These are phyloP conservation scores for Ceriops tagal DNA, from an alignment of 345 rosid genomes.

Conservation along the genomic window DNA sequence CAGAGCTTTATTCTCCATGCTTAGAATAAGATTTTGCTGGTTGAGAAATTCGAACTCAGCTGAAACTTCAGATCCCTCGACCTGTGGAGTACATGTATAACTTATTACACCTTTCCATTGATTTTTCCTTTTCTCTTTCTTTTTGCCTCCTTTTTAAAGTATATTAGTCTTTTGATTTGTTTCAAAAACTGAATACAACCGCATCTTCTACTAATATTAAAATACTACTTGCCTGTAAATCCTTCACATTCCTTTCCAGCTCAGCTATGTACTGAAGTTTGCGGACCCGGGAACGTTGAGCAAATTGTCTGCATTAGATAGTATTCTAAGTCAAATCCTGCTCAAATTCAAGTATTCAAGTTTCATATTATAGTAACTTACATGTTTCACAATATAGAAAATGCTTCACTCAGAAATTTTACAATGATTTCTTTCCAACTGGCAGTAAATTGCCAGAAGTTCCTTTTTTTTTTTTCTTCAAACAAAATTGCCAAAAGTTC, in stretches of 20 bases:
- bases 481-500: no score
- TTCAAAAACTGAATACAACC: background rate
- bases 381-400: no score
- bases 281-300: constrained; percentile 95
- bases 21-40: constrained; percentile 54
- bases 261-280: constrained; percentile 99
- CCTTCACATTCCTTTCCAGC: constrained; percentile 93
- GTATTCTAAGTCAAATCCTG: constrained; percentile 9
- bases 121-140: no score
- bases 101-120: no score
- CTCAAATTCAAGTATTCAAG: no score
- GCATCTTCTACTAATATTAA: constrained; percentile 8
- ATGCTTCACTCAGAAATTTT: no score
- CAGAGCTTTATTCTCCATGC: constrained; percentile 70
- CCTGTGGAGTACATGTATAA: constrained; percentile 28
- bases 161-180: constrained; percentile 1
- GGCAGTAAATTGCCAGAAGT: no score
- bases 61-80: constrained; percentile 64
- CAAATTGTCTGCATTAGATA: constrained; percentile 75
- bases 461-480: no score
- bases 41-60: constrained; percentile 59
- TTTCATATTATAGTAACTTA: no score
- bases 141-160: constrained; percentile 2
- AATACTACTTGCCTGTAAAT: constrained; percentile 65
- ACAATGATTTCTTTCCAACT: no score